A percentile compares a stretch with the other conserved stretches of the same genome.
phyloP scores from a whole-genome alignment of 768 basidiomycete genomes.

The Goffeauzyma gilvescens region DNA sequence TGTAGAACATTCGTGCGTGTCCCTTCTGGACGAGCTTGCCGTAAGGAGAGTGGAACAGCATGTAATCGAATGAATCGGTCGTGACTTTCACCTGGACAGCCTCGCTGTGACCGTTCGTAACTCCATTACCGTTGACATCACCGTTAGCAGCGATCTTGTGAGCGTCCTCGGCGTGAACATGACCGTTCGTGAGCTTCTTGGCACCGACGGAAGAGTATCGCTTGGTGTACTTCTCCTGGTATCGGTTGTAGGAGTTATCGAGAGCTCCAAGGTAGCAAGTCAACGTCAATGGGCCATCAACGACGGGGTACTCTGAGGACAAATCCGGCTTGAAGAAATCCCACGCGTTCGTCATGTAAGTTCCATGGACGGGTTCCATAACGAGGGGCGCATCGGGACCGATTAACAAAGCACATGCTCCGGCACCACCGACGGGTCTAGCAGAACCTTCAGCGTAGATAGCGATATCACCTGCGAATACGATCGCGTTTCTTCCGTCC shows the following conservation, averaged over 20 bases:
- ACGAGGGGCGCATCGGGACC: conserved; percentile 89
- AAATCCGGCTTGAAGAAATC: conserved; percentile 99
- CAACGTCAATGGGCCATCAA: conserved; percentile 90
- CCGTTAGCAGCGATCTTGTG: conserved; percentile 28
- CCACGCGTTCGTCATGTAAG: conserved; percentile 91
- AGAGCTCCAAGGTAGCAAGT: conserved; percentile 86
- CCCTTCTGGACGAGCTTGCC: conserved; percentile 98
- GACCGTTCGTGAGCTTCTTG: conserved; percentile 38
- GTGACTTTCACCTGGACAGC: conserved; percentile 39
- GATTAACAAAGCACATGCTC: conserved; percentile 82
- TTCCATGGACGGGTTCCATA: conserved; percentile 86
- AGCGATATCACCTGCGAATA: conserved; percentile 91
- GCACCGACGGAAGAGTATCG: conserved; percentile 27
- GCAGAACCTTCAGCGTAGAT: conserved; percentile 92
- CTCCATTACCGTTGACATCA: conserved; percentile 28
- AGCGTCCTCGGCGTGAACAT: conserved; percentile 18
- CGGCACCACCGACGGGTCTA: conserved; percentile 90
- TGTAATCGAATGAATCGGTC: conserved; percentile 69
- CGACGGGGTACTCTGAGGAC: conserved; percentile 46
- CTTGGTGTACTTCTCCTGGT: conserved; percentile 60
- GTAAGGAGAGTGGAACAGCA: conserved; percentile 85
- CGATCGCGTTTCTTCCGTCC: conserved; percentile 95
- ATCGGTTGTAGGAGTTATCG: conserved; percentile 69
- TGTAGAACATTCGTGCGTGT: conserved; percentile 56
- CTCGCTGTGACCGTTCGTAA: conserved; percentile 17